Percentiles rank a stretch among this genome's conserved stretches.
phyloP scores from a whole-genome alignment of 768 basidiomycete genomes.

The Porpolomopsis calyptriformis region DNA sequence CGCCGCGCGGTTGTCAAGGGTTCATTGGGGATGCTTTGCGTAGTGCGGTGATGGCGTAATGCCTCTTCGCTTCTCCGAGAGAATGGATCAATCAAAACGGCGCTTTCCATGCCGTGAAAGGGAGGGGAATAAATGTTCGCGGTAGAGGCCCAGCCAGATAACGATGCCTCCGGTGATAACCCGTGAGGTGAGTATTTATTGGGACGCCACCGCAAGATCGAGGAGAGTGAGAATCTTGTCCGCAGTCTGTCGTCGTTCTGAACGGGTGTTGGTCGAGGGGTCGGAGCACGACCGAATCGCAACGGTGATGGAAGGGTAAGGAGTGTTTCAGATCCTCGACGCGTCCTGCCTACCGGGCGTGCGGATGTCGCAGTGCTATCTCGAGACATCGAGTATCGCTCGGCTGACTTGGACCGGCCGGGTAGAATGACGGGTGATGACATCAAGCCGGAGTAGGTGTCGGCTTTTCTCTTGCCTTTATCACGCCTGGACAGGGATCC shows the following conservation, averaged over 20 bases:
- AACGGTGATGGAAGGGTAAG: conserved; percentile 13
- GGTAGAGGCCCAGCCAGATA: neutral
- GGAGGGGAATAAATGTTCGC: neutral
- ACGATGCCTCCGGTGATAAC: conserved; percentile 3
- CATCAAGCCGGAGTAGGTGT: neutral
- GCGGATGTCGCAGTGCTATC: neutral
- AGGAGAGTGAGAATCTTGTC: conserved; percentile 22
- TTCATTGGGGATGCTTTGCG: conserved; percentile 15
- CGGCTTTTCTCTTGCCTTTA: conserved; percentile 21
- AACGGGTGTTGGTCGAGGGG: conserved; percentile 11
- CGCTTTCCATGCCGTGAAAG: neutral
- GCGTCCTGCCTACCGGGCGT: conserved; percentile 2
- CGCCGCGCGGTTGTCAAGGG: conserved; percentile 37
- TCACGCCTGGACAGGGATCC: conserved; percentile 7
- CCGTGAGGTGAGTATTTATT: conserved; percentile 15
- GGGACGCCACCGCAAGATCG: conserved; percentile 25
- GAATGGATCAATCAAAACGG: conserved; percentile 4
- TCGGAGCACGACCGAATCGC: conserved; percentile 10
- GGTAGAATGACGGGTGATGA: neutral
- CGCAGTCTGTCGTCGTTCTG: conserved; percentile 11
- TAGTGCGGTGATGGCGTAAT: conserved; percentile 18
- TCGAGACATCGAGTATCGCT: conserved; percentile 16
- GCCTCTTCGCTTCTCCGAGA: conserved; percentile 40
- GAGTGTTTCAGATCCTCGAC: conserved; percentile 24
- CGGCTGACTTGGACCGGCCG: conserved; percentile 22